A percentile compares a stretch with the other conserved stretches of the same genome.
Evolutionary conservation across 75 land plant genomes (phyloP).

Genomic region (Selaginella moellendorffii): DNA sequence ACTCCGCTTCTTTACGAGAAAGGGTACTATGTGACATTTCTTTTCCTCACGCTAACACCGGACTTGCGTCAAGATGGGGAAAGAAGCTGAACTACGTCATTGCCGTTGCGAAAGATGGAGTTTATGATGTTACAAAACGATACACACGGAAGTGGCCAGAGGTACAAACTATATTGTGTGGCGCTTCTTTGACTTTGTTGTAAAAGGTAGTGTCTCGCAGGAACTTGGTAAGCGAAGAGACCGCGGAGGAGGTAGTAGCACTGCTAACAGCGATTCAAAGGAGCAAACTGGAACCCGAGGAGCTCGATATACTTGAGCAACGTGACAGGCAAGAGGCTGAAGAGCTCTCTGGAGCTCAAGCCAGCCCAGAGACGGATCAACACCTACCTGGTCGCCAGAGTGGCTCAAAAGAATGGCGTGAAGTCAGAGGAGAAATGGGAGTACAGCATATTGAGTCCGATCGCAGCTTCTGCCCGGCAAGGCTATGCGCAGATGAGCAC

Average conservation of each 20-base stretch:
- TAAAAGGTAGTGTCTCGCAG: conserved; percentile 56
- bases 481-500: conserved; percentile 66
- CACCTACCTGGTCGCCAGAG: conserved; percentile 66
- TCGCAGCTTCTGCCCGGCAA: conserved; percentile 28
- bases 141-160: conserved; percentile 86
- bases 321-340: conserved; percentile 46
- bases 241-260: conserved; percentile 28
- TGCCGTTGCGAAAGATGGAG: conserved; percentile 83
- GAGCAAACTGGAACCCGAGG: conserved; percentile 19
- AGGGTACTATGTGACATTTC: conserved; percentile 35
- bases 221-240: conserved; percentile 35
- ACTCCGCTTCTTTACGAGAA: conserved; percentile 81
- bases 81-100: conserved; percentile 73
- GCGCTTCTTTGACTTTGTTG: not conserved
- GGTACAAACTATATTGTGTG: conserved; percentile 20
- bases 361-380: not conserved
- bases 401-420: conserved; percentile 77
- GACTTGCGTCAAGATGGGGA: conserved; percentile 42
- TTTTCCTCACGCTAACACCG: not conserved
- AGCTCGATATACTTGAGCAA: conserved; percentile 22
- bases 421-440: conserved; percentile 57
- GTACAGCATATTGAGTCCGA: not conserved
- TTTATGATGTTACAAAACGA: conserved; percentile 86
- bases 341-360: conserved; percentile 18
- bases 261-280: conserved; percentile 43